phyloP scores from a whole-genome alignment of 129 eudicot genomes.

The Tagetes erecta region DNA sequence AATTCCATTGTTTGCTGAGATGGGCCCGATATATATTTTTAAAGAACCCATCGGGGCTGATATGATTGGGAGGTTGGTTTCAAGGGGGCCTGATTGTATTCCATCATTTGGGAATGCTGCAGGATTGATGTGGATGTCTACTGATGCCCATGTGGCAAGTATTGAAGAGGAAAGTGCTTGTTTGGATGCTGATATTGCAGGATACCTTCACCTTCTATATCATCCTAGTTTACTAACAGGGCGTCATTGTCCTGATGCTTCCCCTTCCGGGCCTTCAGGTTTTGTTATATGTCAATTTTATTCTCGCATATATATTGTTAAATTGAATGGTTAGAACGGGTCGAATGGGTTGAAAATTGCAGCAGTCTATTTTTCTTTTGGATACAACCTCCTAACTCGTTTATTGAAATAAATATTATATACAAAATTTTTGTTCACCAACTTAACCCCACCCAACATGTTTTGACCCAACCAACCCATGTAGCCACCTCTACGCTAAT shows the following conservation, averaged over 20 bases:
- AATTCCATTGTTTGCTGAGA: slow-evolving; percentile 90
- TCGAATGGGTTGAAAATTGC: no score
- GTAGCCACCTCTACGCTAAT: not conserved
- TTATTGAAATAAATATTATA: not conserved
- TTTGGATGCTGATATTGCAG: slow-evolving; percentile 79
- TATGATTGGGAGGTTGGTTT: slow-evolving; percentile 72
- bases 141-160: slow-evolving; percentile 59
- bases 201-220: slow-evolving; percentile 78
- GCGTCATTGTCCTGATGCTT: slow-evolving; percentile 92
- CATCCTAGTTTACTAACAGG: slow-evolving; percentile 88
- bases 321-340: no score
- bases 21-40: slow-evolving; percentile 91
- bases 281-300: not conserved
- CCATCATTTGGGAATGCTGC: slow-evolving; percentile 88
- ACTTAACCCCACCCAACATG: not conserved
- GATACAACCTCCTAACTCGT: no score
- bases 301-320: no score
- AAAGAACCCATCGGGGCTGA: slow-evolving; percentile 85
- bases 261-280: slow-evolving; percentile 96
- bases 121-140: slow-evolving; percentile 80
- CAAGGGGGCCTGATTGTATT: slow-evolving; percentile 85
- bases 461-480: not conserved
- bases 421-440: not conserved
- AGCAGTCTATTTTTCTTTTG: no score
- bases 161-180: slow-evolving; percentile 73